Evolutionary conservation across 2,329 filamentous ascomycete genomes (phyloP).

Genomic region (Microdochium bolleyi): DNA sequence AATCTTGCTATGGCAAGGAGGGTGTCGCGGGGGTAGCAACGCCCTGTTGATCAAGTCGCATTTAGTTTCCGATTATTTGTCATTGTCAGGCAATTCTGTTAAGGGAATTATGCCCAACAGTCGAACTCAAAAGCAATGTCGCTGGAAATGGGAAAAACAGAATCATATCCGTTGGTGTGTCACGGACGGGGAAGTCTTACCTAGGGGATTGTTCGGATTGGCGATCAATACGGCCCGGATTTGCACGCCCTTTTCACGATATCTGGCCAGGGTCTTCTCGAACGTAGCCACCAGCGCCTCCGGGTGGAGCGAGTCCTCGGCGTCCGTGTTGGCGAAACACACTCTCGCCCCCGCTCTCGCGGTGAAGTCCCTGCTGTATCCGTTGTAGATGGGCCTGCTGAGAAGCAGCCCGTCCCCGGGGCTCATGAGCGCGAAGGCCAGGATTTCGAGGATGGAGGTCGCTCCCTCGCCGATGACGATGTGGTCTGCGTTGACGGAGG

Average conservation of each 20-base stretch:
- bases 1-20: slow-evolving; percentile 21
- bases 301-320: slow-evolving; percentile 34
- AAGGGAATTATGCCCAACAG: too few relatives aligned
- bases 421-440: slow-evolving; percentile 28
- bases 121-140: background rate
- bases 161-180: too few relatives aligned
- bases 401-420: slow-evolving; percentile 29
- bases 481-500: slow-evolving; percentile 17
- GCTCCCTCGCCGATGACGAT: slow-evolving; percentile 25
- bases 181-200: slow-evolving; percentile 7
- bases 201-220: background rate
- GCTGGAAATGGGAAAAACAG: slow-evolving; percentile 11
- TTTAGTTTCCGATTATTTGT: too few relatives aligned
- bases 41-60: slow-evolving; percentile 4
- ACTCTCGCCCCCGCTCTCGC: slow-evolving; percentile 31
- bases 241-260: slow-evolving; percentile 23
- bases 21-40: slow-evolving; percentile 1
- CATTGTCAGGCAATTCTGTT: too few relatives aligned
- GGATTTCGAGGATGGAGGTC: slow-evolving; percentile 29
- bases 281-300: slow-evolving; percentile 31
- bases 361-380: slow-evolving; percentile 39
- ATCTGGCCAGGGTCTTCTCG: slow-evolving; percentile 29
- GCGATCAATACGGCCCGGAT: slow-evolving; percentile 23
- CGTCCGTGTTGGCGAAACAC: slow-evolving; percentile 34
- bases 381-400: slow-evolving; percentile 35